A percentile compares a stretch with the other conserved stretches of the same genome.
Conservation (phyloP, 2,329 filamentous ascomycete genomes). For the Fusarium begoniae region DNA sequence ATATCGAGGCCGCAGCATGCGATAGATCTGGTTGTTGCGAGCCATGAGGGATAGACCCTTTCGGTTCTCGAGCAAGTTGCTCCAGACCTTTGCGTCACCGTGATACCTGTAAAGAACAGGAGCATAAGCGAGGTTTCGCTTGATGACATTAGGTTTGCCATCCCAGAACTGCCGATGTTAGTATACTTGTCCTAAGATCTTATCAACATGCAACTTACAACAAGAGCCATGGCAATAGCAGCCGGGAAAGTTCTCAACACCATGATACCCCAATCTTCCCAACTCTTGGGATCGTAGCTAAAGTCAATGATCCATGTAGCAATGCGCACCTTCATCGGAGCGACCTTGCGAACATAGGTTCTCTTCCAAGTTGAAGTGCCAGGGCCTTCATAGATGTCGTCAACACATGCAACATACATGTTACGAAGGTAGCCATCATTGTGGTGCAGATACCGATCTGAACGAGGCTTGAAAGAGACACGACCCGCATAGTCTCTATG, state of each 20-base stretch:
- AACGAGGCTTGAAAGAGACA: constrained; percentile 31
- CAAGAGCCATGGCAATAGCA: constrained; percentile 38
- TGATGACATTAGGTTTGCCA: constrained; percentile 17
- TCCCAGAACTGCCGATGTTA: constrained; percentile 36
- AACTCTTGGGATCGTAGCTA: constrained; percentile 40
- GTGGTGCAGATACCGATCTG: constrained; percentile 41
- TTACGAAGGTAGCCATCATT: constrained; percentile 41
- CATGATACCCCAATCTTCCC: constrained; percentile 41
- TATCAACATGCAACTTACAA: constrained; percentile 15
- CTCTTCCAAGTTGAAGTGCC: constrained; percentile 43
- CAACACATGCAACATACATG: constrained; percentile 40
- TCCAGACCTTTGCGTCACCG: constrained; percentile 41
- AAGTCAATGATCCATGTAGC: constrained; percentile 43
- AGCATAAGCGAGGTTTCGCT: constrained; percentile 33
- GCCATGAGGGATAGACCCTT: constrained; percentile 34
- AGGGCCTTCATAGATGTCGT: constrained; percentile 38
- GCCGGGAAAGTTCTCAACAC: constrained; percentile 36
- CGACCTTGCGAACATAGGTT: constrained; percentile 41
- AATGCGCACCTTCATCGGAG: constrained; percentile 39
- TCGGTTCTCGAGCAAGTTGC: constrained; percentile 40
- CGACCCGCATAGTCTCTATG: constrained; percentile 40
- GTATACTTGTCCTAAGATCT: not conserved
- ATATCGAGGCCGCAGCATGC: constrained; percentile 36
- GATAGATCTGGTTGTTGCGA: constrained; percentile 38
- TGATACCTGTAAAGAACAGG: constrained; percentile 39